These are phyloP conservation scores for Talaromyces sp. DNA, from an alignment of 2,329 filamentous ascomycete genomes.

Conservation along the genomic window DNA sequence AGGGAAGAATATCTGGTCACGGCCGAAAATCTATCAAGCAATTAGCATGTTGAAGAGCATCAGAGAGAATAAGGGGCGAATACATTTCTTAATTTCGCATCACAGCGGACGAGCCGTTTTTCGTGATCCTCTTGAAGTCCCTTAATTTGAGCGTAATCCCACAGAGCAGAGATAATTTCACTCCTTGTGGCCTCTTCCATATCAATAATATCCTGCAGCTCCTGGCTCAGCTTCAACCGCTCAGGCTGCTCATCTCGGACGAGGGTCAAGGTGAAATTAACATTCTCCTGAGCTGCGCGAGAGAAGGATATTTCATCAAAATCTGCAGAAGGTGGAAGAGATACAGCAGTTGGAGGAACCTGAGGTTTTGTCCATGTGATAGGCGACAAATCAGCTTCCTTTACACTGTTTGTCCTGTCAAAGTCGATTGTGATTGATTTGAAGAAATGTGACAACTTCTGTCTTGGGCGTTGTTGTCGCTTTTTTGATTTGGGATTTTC, in stretches of 20 bases:
- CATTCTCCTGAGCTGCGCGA: conserved; percentile 85
- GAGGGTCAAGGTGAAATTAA: conserved; percentile 86
- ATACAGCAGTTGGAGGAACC: conserved; percentile 47
- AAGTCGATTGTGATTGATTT: conserved; percentile 52
- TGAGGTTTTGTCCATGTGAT: conserved; percentile 87
- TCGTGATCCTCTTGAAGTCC: conserved; percentile 92
- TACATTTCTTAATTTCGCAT: conserved; percentile 75
- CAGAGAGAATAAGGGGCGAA: conserved; percentile 24
- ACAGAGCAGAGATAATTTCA: conserved; percentile 84
- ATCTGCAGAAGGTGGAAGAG: conserved; percentile 64
- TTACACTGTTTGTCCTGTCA: conserved; percentile 43
- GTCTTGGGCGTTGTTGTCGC: conserved; percentile 30
- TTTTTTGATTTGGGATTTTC: conserved; percentile 27
- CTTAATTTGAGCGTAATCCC: conserved; percentile 88
- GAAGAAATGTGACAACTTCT: conserved; percentile 50
- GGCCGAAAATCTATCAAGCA: conserved; percentile 61
- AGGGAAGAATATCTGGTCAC: conserved; percentile 79
- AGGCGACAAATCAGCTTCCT: conserved; percentile 43
- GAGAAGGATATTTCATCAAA: conserved; percentile 93
- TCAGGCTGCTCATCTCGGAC: conserved; percentile 81
- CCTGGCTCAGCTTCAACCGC: conserved; percentile 73
- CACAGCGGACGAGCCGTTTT: conserved; percentile 86
- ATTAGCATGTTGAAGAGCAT: background rate
- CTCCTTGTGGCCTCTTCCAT: conserved; percentile 81
- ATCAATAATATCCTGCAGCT: conserved; percentile 79